A percentile compares a stretch with the other conserved stretches of the same genome.
These are phyloP conservation scores for Brettanomyces sp. DNA, from an alignment of 805 yeast species.

Conservation along the genomic window DNA sequence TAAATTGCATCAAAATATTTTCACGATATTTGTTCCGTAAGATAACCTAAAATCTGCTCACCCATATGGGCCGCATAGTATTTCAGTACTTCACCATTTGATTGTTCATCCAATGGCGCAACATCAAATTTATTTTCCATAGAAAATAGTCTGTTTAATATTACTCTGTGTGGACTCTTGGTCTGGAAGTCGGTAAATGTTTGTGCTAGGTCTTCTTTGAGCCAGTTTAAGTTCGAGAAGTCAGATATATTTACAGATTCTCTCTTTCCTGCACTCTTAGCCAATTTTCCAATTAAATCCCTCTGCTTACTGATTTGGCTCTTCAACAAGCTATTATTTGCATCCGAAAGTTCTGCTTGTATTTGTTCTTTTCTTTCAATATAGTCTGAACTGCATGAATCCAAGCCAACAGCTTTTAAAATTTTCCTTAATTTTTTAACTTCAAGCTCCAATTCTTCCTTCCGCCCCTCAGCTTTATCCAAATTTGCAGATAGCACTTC, in stretches of 20 bases:
- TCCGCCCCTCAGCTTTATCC: slow-evolving; percentile 6
- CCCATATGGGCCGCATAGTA: not conserved
- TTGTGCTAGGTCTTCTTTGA: not conserved
- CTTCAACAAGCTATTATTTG: slow-evolving; percentile 5
- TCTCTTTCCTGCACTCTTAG: not conserved
- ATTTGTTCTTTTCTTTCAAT: not conserved
- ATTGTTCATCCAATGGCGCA: not conserved
- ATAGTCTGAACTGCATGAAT: not conserved
- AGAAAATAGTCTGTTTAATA: not conserved
- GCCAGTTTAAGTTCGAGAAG: not conserved
- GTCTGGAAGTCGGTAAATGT: not conserved
- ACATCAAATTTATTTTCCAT: not conserved
- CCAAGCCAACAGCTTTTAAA: slow-evolving; percentile 11
- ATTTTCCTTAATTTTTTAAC: slow-evolving; percentile 20
- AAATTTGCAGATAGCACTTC: slow-evolving; percentile 11
- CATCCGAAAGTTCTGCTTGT: slow-evolving; percentile 2
- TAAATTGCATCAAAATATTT: not conserved
- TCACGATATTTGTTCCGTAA: not conserved
- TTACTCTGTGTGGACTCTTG: not conserved
- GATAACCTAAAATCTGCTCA: not conserved
- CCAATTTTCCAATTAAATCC: slow-evolving; percentile 4
- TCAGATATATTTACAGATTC: not conserved
- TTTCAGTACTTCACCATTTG: not conserved
- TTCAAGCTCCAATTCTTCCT: slow-evolving; percentile 19
- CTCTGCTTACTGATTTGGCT: slow-evolving; percentile 6